Conservation (phyloP, 73 alveolate genomes). For the Effrenium voratum region DNA sequence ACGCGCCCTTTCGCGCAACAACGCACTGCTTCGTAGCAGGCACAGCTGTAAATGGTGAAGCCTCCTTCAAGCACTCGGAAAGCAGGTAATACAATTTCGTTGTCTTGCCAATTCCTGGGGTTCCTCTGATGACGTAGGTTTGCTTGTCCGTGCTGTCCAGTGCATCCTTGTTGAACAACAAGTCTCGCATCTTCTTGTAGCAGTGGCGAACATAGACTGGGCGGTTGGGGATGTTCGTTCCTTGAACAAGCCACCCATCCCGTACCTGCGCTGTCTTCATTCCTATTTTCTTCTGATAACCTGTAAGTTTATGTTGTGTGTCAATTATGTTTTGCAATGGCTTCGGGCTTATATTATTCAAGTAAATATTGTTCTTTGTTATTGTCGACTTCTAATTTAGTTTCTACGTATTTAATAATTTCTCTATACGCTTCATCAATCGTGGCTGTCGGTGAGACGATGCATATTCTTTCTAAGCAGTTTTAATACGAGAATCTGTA, state of each 20-base stretch:
- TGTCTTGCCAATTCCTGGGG: constrained; percentile 59
- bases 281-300: too few relatives aligned
- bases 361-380: too few relatives aligned
- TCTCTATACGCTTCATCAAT: too few relatives aligned
- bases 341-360: too few relatives aligned
- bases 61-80: constrained; percentile 20
- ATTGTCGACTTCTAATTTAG: too few relatives aligned
- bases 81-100: constrained; percentile 27
- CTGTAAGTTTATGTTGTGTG: too few relatives aligned
- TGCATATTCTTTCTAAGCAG: too few relatives aligned
- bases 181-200: constrained; percentile 42
- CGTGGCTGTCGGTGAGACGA: too few relatives aligned
- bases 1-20: too few relatives aligned
- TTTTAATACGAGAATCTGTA: too few relatives aligned
- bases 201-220: constrained; percentile 37
- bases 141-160: background rate
- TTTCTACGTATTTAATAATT: too few relatives aligned
- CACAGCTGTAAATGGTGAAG: background rate
- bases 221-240: background rate
- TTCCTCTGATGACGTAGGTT: constrained; percentile 32
- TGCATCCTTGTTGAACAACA: background rate
- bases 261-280: constrained; percentile 8
- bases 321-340: too few relatives aligned
- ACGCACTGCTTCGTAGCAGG: background rate
- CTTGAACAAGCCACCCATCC: constrained; percentile 12